Base-by-base conservation (phyloP, 345 rosid species). In the Viola odorata region DNA sequence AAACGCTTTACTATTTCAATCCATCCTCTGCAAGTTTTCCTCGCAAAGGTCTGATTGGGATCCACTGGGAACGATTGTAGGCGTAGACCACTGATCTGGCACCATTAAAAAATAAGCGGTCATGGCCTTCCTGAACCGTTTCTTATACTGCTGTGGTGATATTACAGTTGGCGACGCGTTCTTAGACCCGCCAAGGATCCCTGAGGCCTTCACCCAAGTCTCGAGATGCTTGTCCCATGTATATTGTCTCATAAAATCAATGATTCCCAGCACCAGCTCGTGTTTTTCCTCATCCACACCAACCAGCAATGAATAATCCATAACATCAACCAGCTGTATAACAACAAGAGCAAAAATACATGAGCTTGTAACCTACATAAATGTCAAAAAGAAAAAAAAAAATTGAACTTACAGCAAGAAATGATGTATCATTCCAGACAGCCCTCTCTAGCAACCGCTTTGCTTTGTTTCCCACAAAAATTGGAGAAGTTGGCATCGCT, bases 361-460 rank as follows among this genome's bases (percentile, higher is more conserved):
- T 6, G 0, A 53, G 37, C 56, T 47, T 11, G 11, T 8, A 45
- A 47, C 5, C n/a, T 47, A n/a, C 50, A 47, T 47, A 11, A 47
- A n/a, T 10, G 12, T 47, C 50, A 47, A 47, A 6, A 47, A 3
- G 12, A 45, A 42, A 6, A 0, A 48, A 64, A 64, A 44, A 12
- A 72, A 36, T 45, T 47, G 17, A 37, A 80, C 90, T 84, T 78
- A 89, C 98, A 0, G 96, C 98, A 63, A 92, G 98, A 69, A 92
- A 92, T 61, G 87, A 78, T 60, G 96, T 85, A 60, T 92, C 96
- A 9, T 92, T 92, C 98, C 98, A 92, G 50, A 92, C 96, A 0
- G 96, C 96, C 77, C 98, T 81, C 75, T 92, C 96, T 74, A 92
- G 69, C 69, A 84, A 58, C 32, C 96, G 78, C 72, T 92, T 92